A percentile compares a stretch with the other conserved stretches of the same genome.
Conservation (phyloP, 306 rosid species). For the Crotalaria pallida region DNA sequence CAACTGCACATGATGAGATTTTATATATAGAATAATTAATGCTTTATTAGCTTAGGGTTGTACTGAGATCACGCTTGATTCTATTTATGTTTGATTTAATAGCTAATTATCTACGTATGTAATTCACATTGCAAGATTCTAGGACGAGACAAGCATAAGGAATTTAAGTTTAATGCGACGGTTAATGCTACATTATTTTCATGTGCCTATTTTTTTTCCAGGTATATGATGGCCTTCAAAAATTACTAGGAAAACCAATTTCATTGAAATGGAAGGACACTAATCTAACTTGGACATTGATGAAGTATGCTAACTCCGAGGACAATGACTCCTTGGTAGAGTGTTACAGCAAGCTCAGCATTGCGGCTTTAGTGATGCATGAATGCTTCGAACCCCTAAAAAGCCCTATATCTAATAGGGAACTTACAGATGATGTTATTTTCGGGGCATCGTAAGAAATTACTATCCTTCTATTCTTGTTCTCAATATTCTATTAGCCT, state of each 20-base stretch:
- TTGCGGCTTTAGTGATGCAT: slow-evolving; percentile 79
- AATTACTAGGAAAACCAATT: slow-evolving; percentile 49
- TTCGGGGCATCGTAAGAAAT: slow-evolving; percentile 55
- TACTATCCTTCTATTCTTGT: slow-evolving; percentile 16
- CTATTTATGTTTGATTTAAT: background rate
- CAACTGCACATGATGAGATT: background rate
- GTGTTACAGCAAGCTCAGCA: slow-evolving; percentile 59
- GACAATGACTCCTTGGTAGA: slow-evolving; percentile 32
- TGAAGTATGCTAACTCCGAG: slow-evolving; percentile 41
- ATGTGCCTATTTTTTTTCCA: slow-evolving; percentile 31
- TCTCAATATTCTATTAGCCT: background rate
- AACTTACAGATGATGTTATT: slow-evolving; percentile 63
- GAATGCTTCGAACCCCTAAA: slow-evolving; percentile 75
- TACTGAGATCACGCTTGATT: background rate
- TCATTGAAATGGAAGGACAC: slow-evolving; percentile 27
- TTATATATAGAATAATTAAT: background rate
- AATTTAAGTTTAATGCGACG: background rate
- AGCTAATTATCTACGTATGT: background rate
- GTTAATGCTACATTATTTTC: background rate
- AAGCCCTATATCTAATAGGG: slow-evolving; percentile 48
- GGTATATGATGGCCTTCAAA: slow-evolving; percentile 48
- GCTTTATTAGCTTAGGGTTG: background rate
- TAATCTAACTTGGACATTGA: slow-evolving; percentile 74
- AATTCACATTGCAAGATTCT: background rate
- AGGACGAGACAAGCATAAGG: slow-evolving; percentile 1